Percentiles rank a stretch among this genome's conserved stretches.
Evolutionary conservation across 768 basidiomycete genomes (phyloP).

Genomic region (Termitomyces sp.): DNA sequence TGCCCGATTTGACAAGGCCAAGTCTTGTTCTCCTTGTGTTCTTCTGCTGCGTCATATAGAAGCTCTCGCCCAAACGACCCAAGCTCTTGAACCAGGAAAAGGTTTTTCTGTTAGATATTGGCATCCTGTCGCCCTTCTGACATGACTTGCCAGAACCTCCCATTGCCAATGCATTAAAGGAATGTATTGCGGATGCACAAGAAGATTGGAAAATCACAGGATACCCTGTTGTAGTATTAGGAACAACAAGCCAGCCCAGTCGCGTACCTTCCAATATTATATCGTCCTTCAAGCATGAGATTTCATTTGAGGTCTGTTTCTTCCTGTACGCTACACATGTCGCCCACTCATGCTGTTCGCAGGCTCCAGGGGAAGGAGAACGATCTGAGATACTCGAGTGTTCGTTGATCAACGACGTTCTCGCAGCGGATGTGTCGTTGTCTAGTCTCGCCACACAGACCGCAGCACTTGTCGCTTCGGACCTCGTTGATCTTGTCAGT

Average conservation of each 20-base stretch:
- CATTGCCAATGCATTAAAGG: slow-evolving; percentile 51
- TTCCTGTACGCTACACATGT: not conserved
- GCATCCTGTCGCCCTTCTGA: not conserved
- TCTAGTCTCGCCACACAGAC: slow-evolving; percentile 73
- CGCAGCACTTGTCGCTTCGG: slow-evolving; percentile 82
- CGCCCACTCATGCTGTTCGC: not conserved
- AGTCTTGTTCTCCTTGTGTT: slow-evolving; percentile 77
- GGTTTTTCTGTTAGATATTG: slow-evolving; percentile 31
- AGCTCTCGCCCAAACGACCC: slow-evolving; percentile 67
- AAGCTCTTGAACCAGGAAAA: slow-evolving; percentile 57
- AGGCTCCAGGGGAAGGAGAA: slow-evolving; percentile 82
- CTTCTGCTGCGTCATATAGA: slow-evolving; percentile 77
- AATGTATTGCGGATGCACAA: slow-evolving; percentile 55
- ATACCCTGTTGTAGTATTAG: slow-evolving; percentile 72
- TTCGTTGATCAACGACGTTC: slow-evolving; percentile 28
- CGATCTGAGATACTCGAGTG: slow-evolving; percentile 54
- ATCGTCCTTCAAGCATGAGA: slow-evolving; percentile 80
- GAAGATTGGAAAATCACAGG: slow-evolving; percentile 53
- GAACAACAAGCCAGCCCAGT: slow-evolving; percentile 63
- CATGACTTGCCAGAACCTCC: slow-evolving; percentile 41
- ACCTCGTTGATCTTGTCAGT: slow-evolving; percentile 64
- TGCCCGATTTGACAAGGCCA: slow-evolving; percentile 72
- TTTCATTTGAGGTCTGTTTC: slow-evolving; percentile 58
- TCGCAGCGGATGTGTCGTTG: slow-evolving; percentile 81
- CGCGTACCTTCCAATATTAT: slow-evolving; percentile 57